Conservation (phyloP, 768 basidiomycete genomes). For the Leccinum arenicola region DNA sequence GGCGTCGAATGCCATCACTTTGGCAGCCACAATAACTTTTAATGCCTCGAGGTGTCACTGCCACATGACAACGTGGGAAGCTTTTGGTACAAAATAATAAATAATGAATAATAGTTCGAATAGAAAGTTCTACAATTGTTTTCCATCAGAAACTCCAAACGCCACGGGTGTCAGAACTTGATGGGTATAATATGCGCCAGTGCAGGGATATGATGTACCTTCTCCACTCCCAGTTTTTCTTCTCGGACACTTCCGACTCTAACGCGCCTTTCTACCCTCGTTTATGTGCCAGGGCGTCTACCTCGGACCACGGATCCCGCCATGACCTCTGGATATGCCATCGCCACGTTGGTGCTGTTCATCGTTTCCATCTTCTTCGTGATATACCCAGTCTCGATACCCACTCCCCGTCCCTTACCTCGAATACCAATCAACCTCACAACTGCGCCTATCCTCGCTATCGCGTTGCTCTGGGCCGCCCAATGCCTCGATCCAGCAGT, state of each 20-base stretch:
- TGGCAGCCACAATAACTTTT: too few species aligned
- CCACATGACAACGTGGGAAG: too few species aligned
- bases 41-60: too few species aligned
- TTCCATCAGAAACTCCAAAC: too few species aligned
- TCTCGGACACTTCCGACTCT: not conserved
- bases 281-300: not conserved
- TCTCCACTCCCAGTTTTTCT: too few species aligned
- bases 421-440: conserved; percentile 46
- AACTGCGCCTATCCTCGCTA: conserved; percentile 52
- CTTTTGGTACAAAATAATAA: too few species aligned
- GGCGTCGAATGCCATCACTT: too few species aligned
- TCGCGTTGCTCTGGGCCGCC: conserved; percentile 52
- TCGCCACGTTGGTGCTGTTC: conserved; percentile 52
- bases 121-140: too few species aligned
- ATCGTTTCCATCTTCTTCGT: conserved; percentile 52
- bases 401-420: conserved; percentile 32
- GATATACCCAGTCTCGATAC: conserved; percentile 45
- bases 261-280: not conserved
- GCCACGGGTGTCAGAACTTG: too few species aligned
- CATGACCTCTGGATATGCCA: conserved; percentile 46
- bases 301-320: not conserved
- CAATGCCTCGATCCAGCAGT: conserved; percentile 46
- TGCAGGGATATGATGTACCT: too few species aligned
- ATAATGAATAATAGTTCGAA: too few species aligned
- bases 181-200: too few species aligned